These are phyloP conservation scores for Haberlea rhodopensis DNA, from an alignment of 257 asterid genomes.

Conservation along the genomic window DNA sequence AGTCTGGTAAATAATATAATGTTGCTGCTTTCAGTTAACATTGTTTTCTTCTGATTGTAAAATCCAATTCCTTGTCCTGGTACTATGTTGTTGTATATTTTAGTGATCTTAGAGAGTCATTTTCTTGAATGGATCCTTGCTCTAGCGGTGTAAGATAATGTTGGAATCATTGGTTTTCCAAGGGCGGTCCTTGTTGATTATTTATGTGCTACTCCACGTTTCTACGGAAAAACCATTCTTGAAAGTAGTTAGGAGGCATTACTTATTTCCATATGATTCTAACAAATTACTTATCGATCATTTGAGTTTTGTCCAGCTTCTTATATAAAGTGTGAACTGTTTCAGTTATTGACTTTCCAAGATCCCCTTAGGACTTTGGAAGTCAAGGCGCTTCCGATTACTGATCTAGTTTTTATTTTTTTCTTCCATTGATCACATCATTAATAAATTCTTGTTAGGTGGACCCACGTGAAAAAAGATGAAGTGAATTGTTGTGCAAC, in stretches of 20 bases:
- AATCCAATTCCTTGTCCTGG: constrained; percentile 8
- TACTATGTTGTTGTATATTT: background rate
- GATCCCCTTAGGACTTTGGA: background rate
- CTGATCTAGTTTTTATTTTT: background rate
- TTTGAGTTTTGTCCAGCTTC: background rate
- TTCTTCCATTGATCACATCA: constrained; percentile 13
- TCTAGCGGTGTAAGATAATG: constrained; percentile 4
- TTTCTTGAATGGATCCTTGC: constrained; percentile 8
- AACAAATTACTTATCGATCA: background rate
- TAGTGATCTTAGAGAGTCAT: background rate
- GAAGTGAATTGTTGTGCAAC: constrained; percentile 11
- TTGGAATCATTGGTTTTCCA: background rate
- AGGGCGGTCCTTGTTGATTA: background rate
- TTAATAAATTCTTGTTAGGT: constrained; percentile 11
- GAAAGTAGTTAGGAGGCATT: background rate
- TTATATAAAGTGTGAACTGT: background rate
- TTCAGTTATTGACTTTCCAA: background rate
- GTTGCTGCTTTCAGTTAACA: constrained; percentile 17
- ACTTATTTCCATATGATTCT: background rate
- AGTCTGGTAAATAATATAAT: constrained; percentile 61
- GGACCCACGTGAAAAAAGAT: constrained; percentile 8
- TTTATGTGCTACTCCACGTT: background rate
- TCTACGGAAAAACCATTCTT: background rate
- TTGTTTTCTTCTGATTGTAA: constrained; percentile 1
- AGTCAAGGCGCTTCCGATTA: background rate